Evolutionary conservation across 2,329 filamentous ascomycete species (phyloP), one percentile per base, ranked within the genome.

Genomic region (Phialemoniopsis sp.): DNA sequence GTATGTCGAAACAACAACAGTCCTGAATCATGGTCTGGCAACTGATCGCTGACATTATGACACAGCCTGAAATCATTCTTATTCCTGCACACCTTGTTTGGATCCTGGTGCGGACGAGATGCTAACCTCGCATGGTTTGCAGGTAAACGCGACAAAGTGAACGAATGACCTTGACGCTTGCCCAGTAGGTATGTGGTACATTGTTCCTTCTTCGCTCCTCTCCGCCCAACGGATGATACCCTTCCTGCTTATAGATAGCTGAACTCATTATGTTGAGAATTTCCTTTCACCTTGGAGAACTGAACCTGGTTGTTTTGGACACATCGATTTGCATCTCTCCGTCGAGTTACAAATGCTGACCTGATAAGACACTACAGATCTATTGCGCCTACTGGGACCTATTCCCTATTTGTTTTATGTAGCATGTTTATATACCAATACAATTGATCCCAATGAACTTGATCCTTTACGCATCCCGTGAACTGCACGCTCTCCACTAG

Each of bases 241-340:
- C 59, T 62, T 62, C 60, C 64, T 67, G 60, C 65, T 67, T 63
- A 67, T 47, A 26, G 21, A 26, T 52, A 48, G 50, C 72, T 66
- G 73, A 78, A 64, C 73, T 71, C 63, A 69, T 64, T 64, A 55
- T 78, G 73, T 76, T 58, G 73, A 78, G 52, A 71, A 57, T 57
- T 59, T 51, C 32, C 55, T 54, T 70, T 76, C 74, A 78, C 73
- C 73, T 78, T 78, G 74, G 74, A 78, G 74, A 78, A 78, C 73
- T 78, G 74, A 78, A 26, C 21, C 21, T 26, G 21, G 21, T 26
- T 26, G 6, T 10, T 26, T 26, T 6, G 10, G 21, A 26, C 21
- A 6, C 21, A 10, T 26, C 10, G 6, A 10, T 10, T 26, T 26
- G 21, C 21, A 6, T 26, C 10, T 6, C 21, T 26, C 10, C 6